phyloP scores from a whole-genome alignment of 192 early-diverging fungal species.

The Endogone sp. region DNA sequence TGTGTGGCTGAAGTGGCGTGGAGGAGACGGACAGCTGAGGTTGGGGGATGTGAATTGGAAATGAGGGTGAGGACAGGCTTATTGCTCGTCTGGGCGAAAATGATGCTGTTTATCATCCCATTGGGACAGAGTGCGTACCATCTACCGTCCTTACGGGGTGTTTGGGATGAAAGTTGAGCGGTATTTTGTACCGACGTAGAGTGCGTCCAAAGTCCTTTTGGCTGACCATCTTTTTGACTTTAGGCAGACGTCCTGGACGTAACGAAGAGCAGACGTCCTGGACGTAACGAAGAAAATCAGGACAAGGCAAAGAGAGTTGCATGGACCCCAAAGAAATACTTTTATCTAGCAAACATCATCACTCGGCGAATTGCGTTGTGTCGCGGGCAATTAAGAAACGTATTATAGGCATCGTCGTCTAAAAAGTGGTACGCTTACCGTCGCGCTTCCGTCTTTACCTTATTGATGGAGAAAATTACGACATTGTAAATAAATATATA shows the following conservation, averaged over 20 bases:
- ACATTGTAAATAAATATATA: too few species aligned
- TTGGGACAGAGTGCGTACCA: constrained; percentile 4
- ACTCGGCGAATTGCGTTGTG: too few species aligned
- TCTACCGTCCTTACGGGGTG: constrained; percentile 18
- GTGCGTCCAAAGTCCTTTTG: constrained; percentile 2
- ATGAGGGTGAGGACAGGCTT: not conserved
- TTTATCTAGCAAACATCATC: too few species aligned
- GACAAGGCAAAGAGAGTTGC: too few species aligned
- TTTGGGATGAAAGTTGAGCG: constrained; percentile 16
- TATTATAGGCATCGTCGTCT: too few species aligned
- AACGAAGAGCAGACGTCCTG: too few species aligned
- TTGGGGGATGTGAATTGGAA: not conserved
- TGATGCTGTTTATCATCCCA: too few species aligned
- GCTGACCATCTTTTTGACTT: constrained; percentile 2
- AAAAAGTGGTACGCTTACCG: constrained; percentile 7
- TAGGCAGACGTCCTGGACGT: constrained; percentile 12
- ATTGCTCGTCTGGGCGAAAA: not conserved
- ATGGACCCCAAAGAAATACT: too few species aligned
- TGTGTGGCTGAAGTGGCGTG: constrained; percentile 11
- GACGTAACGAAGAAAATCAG: too few species aligned
- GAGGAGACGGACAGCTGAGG: constrained; percentile 14
- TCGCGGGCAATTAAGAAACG: too few species aligned
- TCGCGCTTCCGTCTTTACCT: constrained; percentile 14
- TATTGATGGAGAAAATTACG: too few species aligned
- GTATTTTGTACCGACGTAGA: constrained; percentile 10